Base-by-base conservation (phyloP, 192 early-diverging fungal genomes). In the Mortierella alpina region DNA sequence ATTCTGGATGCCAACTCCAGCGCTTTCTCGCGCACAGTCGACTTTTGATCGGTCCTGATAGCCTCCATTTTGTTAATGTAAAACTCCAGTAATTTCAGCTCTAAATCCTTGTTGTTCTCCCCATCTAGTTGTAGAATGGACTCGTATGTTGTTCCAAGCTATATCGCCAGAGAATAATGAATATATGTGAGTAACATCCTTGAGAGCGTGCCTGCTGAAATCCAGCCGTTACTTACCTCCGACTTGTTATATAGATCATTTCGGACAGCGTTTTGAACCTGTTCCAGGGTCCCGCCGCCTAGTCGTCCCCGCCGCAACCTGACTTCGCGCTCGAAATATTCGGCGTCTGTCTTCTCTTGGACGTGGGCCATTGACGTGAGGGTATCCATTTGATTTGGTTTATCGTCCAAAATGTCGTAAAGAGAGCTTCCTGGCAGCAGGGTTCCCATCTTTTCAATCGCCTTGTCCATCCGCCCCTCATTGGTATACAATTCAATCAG, bases 161-260 rank as follows among this genome's bases (percentile, higher is more conserved):
- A 69, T 22, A 42, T 52, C 50, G 54, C 66, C 23, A 45, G 53
- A 53, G 53, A 15, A 18, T 8, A 31, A 61, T 39, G 22, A 55
- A 53, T 39, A 22, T 17, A 40, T 14, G n/a, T 44, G 18, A 39
- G 59, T 18, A 31, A 31, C 31, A 31, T 3, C 31, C 1, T 3
- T 31, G 31, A 31, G 31, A 31, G 31, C 31, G 1, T 1, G 31
- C 31, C 31, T 3, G 31, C 31, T 3, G 3, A 31, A 31, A 31
- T 31, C 3, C 1, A 31, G 31, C 31, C 31, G 31, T 31, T 1
- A 9, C 2, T 40, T 80, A 90, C 68, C 50, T 88, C 82, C 0
- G 93, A 94, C 47, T 84, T 73, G 9, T 55, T 77, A 63, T 86
- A 90, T 13, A 95, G 85, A 56, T 98, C 95, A 0, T 70, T 76